phyloP scores from a whole-genome alignment of 116 monocot species.

The Phalaenopsis hybrid region DNA sequence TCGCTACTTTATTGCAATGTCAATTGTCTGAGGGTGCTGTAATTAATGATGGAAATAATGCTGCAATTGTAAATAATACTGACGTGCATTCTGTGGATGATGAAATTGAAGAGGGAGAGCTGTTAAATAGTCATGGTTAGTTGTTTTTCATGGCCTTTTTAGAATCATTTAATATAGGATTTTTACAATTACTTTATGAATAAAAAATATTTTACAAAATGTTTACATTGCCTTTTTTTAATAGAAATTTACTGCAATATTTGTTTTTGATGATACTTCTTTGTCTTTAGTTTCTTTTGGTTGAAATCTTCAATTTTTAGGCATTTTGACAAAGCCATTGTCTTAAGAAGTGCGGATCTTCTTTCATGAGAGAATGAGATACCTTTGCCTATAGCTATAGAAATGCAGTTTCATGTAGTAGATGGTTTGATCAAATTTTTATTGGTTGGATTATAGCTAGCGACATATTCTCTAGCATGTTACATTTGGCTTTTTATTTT shows the following conservation, averaged over 20 bases:
- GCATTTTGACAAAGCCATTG: background rate
- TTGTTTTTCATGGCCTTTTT: constrained; percentile 7
- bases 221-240: background rate
- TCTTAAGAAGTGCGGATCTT: background rate
- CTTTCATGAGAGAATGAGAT: background rate
- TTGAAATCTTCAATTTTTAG: background rate
- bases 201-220: background rate
- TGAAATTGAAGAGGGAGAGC: constrained; percentile 92
- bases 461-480: background rate
- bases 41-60: constrained; percentile 16
- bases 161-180: background rate
- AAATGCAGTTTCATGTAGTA: background rate
- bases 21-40: constrained; percentile 89
- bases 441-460: background rate
- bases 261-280: background rate
- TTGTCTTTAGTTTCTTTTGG: background rate
- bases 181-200: background rate
- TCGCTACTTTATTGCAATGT: constrained; percentile 73
- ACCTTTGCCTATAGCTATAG: background rate
- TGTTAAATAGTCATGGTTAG: constrained; percentile 78
- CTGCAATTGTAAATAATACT: constrained; percentile 14
- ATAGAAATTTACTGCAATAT: background rate
- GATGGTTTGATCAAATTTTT: background rate
- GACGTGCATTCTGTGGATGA: constrained; percentile 36
- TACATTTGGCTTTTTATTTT: background rate